Percentiles rank a stretch among this genome's conserved stretches.
Conservation (phyloP, 2,329 filamentous ascomycete genomes). For the Aspergillus pseudoglaucus region DNA sequence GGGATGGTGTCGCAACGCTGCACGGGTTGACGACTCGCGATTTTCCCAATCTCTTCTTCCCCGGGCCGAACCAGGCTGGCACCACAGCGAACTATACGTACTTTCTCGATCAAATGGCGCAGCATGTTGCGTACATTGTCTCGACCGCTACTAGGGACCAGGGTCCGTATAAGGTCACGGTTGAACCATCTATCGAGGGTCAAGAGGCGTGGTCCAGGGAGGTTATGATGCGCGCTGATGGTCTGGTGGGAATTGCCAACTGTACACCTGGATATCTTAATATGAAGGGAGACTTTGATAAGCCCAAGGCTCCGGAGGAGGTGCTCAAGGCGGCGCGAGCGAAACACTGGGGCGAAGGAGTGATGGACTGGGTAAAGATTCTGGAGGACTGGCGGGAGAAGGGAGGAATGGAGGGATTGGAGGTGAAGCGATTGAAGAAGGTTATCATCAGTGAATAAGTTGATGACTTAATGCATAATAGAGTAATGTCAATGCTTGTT, state of each 20-base stretch:
- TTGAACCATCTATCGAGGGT: constrained; percentile 23
- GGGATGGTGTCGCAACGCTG: constrained; percentile 43
- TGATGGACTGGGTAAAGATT: constrained; percentile 23
- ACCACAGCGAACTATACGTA: constrained; percentile 36
- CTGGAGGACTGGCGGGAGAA: constrained; percentile 18
- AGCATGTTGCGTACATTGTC: constrained; percentile 43
- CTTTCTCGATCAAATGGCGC: constrained; percentile 29
- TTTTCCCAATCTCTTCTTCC: constrained; percentile 53
- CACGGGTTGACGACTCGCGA: constrained; percentile 45
- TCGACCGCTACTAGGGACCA: constrained; percentile 18
- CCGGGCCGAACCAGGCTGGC: constrained; percentile 38
- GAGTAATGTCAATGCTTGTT: too few species aligned
- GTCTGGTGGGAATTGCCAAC: constrained; percentile 35
- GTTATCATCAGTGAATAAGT: not conserved
- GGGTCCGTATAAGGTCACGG: constrained; percentile 7
- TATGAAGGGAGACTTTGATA: constrained; percentile 34
- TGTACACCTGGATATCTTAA: constrained; percentile 55
- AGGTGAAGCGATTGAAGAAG: not conserved
- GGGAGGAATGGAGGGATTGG: constrained; percentile 22
- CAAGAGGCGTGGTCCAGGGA: constrained; percentile 44
- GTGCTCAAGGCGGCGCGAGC: constrained; percentile 26
- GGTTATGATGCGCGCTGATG: constrained; percentile 36
- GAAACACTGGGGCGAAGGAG: constrained; percentile 26
- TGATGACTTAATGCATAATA: too few species aligned
- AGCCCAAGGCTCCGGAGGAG: constrained; percentile 17